phyloP scores from a whole-genome alignment of 768 basidiomycete genomes.

The Trametes elegans region DNA sequence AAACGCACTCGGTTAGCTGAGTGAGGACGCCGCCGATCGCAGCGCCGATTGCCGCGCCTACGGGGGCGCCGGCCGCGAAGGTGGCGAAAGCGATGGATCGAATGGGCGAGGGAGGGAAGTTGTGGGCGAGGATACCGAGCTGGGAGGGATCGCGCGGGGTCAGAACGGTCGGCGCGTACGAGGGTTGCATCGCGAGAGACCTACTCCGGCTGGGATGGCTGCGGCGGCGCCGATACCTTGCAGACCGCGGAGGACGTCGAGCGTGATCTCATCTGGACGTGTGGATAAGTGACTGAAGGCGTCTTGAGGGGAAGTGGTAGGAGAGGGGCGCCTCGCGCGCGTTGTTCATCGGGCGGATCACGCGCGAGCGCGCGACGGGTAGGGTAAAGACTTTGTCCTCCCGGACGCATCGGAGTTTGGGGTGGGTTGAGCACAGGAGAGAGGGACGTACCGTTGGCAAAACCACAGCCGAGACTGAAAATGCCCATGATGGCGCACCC shows the following conservation, averaged over 20 bases:
- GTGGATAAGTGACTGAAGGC: too few species aligned
- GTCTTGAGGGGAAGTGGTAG: too few species aligned
- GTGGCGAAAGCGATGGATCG: constrained; percentile 80
- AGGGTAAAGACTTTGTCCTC: too few species aligned
- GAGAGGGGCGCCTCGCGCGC: too few species aligned
- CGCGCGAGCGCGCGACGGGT: too few species aligned
- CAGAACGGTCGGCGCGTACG: too few species aligned
- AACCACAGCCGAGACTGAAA: constrained; percentile 65
- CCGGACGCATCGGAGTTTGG: neutral
- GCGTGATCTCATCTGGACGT: constrained; percentile 52
- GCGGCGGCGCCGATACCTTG: constrained; percentile 84
- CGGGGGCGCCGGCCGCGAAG: constrained; percentile 81
- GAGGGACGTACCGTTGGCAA: constrained; percentile 51
- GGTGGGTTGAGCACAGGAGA: neutral
- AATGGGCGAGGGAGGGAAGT: constrained; percentile 66
- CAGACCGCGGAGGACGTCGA: constrained; percentile 72
- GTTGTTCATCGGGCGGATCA: too few species aligned
- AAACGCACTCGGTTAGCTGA: constrained; percentile 41
- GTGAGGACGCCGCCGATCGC: constrained; percentile 72
- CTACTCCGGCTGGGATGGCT: constrained; percentile 69
- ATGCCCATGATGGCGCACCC: constrained; percentile 55
- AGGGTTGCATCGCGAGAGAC: too few species aligned
- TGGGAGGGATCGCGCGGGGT: constrained; percentile 30
- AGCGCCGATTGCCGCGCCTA: constrained; percentile 73
- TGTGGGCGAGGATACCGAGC: constrained; percentile 80